These are phyloP conservation scores for Silene vulgaris DNA, from an alignment of 179 eudicot genomes.

Conservation along the genomic window DNA sequence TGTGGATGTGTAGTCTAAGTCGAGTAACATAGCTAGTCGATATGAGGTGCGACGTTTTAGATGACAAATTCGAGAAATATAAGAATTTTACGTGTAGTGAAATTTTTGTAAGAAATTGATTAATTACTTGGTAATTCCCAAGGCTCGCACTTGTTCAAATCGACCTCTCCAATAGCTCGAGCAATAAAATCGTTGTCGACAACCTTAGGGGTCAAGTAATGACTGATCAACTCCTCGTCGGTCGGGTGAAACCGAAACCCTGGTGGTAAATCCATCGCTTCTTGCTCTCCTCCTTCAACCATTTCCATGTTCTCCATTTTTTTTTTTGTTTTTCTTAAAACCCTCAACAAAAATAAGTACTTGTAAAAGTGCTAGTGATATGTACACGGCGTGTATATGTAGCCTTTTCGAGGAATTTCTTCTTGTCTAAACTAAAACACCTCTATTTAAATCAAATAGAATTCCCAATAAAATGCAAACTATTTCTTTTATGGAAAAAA, in stretches of 20 bases:
- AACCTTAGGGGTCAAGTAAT: constrained; percentile 34
- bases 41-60: no score
- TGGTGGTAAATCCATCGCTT: constrained; percentile 43
- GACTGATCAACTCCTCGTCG: constrained; percentile 47
- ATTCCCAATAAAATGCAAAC: no score
- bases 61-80: not conserved
- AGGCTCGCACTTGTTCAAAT: constrained; percentile 49
- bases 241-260: constrained; percentile 48
- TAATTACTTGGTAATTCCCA: constrained; percentile 46
- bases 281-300: constrained; percentile 19
- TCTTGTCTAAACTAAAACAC: no score
- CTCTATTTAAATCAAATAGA: no score
- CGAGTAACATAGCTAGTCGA: no score
- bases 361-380: no score
- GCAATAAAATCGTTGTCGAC: constrained; percentile 32
- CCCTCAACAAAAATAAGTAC: no score
- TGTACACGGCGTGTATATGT: no score
- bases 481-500: no score
- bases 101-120: constrained; percentile 9
- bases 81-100: not conserved
- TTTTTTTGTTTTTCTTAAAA: not conserved
- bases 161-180: constrained; percentile 45
- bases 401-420: no score
- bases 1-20: no score
- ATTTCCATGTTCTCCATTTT: constrained; percentile 31